A percentile compares a stretch with the other conserved stretches of the same genome.
Conservation (phyloP, 2,329 filamentous ascomycete species). For the Pestalotiopsis sp. region DNA sequence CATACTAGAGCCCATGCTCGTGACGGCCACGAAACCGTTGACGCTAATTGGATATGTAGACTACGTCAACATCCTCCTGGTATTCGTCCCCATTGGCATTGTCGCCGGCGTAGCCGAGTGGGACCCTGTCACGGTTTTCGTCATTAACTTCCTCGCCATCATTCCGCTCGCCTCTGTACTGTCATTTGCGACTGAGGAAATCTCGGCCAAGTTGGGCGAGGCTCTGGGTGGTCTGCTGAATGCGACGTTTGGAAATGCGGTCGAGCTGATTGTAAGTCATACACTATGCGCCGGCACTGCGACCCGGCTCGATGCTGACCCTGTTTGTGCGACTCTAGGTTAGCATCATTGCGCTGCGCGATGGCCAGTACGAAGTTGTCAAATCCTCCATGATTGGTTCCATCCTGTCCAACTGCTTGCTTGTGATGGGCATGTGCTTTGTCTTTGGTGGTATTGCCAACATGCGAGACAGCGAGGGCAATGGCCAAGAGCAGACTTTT, state of each 20-base stretch:
- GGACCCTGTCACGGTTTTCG: constrained; percentile 68
- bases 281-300: constrained; percentile 5
- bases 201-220: constrained; percentile 70
- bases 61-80: constrained; percentile 69
- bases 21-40: not conserved
- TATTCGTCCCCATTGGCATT: constrained; percentile 74
- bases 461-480: constrained; percentile 55
- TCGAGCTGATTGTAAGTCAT: constrained; percentile 69
- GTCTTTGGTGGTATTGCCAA: constrained; percentile 71
- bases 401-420: constrained; percentile 89
- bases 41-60: constrained; percentile 33
- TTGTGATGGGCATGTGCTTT: constrained; percentile 83
- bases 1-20: not conserved
- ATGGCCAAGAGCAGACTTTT: constrained; percentile 68
- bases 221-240: constrained; percentile 74
- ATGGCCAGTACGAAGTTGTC: constrained; percentile 91
- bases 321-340: constrained; percentile 53
- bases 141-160: constrained; percentile 79
- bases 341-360: constrained; percentile 84
- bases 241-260: constrained; percentile 77
- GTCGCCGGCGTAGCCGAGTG: constrained; percentile 62
- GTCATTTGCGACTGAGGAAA: constrained; percentile 77
- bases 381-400: constrained; percentile 97
- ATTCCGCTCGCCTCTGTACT: constrained; percentile 73
- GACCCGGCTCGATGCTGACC: not conserved